These are phyloP conservation scores for Penicillium sp. DNA, from an alignment of 2,329 filamentous ascomycete genomes.

Conservation along the genomic window DNA sequence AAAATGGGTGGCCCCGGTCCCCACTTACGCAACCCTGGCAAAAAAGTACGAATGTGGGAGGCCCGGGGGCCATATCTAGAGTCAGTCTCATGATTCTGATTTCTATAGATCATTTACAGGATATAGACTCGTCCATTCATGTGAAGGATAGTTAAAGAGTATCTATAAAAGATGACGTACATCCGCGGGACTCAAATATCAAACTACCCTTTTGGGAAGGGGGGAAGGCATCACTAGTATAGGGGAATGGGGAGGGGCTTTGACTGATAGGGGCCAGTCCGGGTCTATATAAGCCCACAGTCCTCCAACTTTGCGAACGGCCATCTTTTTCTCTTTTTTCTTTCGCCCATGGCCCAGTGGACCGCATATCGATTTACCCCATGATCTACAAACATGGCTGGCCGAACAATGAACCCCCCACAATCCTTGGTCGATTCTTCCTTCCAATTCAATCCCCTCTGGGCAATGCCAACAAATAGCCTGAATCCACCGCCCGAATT, in stretches of 20 bases:
- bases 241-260: neutral
- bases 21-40: too few species aligned
- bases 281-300: neutral
- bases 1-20: too few species aligned
- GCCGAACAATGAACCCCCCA: neutral
- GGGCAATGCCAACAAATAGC: neutral
- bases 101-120: too few species aligned
- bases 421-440: neutral
- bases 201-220: neutral
- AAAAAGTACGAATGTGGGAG: too few species aligned
- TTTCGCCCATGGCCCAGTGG: neutral
- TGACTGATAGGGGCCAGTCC: neutral
- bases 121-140: too few species aligned
- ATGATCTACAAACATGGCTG: neutral
- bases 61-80: too few species aligned
- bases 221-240: neutral
- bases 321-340: neutral
- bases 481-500: neutral
- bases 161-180: neutral
- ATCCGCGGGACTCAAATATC: neutral
- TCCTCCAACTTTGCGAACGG: neutral
- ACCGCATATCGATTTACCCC: neutral
- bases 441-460: neutral
- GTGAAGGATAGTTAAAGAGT: neutral
- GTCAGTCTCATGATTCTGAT: too few species aligned